phyloP scores from a whole-genome alignment of 2,329 filamentous ascomycete genomes.

The Penicillium expansum region DNA sequence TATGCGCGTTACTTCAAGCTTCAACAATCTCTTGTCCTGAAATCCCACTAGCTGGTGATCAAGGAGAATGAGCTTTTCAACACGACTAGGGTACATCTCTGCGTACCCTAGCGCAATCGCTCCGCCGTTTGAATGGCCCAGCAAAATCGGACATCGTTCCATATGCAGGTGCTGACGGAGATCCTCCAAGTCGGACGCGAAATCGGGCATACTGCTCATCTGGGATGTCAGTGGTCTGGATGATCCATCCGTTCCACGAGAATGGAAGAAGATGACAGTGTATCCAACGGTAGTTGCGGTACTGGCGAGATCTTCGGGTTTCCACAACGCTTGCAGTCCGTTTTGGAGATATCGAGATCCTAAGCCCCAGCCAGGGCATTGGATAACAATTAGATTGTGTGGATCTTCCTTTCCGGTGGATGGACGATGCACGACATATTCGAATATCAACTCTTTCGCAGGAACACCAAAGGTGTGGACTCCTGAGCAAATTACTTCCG shows the following conservation, averaged over 20 bases:
- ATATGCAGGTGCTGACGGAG: not conserved
- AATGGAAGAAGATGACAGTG: not conserved
- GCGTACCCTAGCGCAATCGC: not conserved
- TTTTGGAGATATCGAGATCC: not conserved
- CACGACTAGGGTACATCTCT: not conserved
- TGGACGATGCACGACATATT: not conserved
- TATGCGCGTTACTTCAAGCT: not conserved
- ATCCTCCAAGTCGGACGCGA: not conserved
- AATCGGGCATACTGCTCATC: constrained; percentile 3
- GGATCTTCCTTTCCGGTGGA: not conserved
- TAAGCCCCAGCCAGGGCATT: not conserved
- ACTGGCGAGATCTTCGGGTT: not conserved
- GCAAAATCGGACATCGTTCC: not conserved
- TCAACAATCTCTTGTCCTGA: not conserved
- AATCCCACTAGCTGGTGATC: not conserved
- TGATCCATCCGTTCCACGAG: not conserved
- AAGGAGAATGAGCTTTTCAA: not conserved
- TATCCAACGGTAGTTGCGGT: not conserved
- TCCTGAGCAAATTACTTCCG: not conserved
- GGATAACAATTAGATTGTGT: not conserved
- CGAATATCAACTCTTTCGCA: not conserved
- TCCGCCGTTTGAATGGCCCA: constrained; percentile 2
- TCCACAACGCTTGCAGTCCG: not conserved
- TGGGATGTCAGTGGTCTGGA: not conserved
- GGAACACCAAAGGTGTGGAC: not conserved